Percentiles rank a stretch among this genome's conserved stretches.
Conservation (phyloP, 2,329 filamentous ascomycete species). For the Colletotrichum tofieldiae region DNA sequence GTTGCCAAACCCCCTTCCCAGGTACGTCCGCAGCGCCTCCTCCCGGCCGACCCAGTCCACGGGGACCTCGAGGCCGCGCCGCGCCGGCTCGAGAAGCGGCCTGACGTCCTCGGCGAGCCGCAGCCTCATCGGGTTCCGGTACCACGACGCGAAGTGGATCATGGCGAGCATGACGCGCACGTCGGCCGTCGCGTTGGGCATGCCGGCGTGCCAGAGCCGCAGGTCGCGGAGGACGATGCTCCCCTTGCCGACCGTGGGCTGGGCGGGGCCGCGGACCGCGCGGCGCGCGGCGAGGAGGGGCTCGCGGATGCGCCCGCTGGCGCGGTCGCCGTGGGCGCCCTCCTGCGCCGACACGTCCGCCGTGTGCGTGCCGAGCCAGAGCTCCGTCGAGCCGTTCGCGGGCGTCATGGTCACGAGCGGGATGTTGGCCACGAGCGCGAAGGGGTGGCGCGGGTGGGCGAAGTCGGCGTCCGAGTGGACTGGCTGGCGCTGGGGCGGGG, state of each 20-base stretch:
- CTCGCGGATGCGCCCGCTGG: constrained; percentile 65
- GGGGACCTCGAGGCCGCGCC: constrained; percentile 62
- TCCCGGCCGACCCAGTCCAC: constrained; percentile 64
- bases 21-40: constrained; percentile 62
- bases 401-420: constrained; percentile 66
- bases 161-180: constrained; percentile 73
- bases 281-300: constrained; percentile 57
- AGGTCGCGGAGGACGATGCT: constrained; percentile 72
- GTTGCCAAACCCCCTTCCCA: constrained; percentile 73
- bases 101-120: constrained; percentile 67
- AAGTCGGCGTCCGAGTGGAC: constrained; percentile 75
- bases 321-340: constrained; percentile 65
- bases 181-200: constrained; percentile 68
- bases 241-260: constrained; percentile 68
- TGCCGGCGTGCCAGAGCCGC: constrained; percentile 75
- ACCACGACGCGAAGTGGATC: constrained; percentile 73
- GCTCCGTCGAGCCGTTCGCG: constrained; percentile 70
- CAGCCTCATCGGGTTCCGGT: constrained; percentile 70
- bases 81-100: constrained; percentile 58
- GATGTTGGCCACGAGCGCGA: constrained; percentile 70
- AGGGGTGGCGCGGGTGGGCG: constrained; percentile 67
- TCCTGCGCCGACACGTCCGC: constrained; percentile 59
- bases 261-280: constrained; percentile 59
- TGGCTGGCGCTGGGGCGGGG: constrained; percentile 63
- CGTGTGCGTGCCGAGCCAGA: constrained; percentile 72